These are phyloP conservation scores for Inga leiocalycina DNA, from an alignment of 306 rosid species.

Conservation along the genomic window DNA sequence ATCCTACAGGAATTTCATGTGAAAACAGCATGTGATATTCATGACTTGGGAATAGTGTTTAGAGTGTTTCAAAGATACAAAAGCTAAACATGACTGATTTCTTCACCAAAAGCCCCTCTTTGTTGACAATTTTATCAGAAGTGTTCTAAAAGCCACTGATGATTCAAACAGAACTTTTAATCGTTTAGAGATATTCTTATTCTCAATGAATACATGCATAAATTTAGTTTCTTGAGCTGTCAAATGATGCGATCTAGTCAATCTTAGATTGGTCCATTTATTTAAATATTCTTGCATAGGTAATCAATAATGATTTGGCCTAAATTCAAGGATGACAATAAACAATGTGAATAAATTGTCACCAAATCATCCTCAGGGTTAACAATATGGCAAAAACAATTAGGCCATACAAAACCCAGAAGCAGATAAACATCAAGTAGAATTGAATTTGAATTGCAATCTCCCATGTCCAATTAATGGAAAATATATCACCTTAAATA, in stretches of 20 bases:
- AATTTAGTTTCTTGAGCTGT: neutral
- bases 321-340: neutral
- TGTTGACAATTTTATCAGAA: neutral
- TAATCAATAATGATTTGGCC: neutral
- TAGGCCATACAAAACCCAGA: constrained; percentile 5
- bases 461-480: neutral
- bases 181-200: neutral
- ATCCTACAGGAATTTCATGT: neutral
- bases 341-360: neutral
- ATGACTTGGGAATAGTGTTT: neutral
- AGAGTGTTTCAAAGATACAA: neutral
- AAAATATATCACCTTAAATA: constrained; percentile 5
- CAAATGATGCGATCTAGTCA: neutral
- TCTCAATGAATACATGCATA: neutral
- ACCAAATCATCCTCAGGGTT: constrained; percentile 8
- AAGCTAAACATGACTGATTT: neutral
- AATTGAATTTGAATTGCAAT: constrained; percentile 18
- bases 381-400: neutral
- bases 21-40: neutral
- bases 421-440: constrained; percentile 3
- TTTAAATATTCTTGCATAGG: neutral
- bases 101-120: neutral
- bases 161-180: neutral
- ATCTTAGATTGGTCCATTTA: neutral
- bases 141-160: neutral